Conservation (phyloP, 2,329 filamentous ascomycete species). For the Ustulina deusta region DNA sequence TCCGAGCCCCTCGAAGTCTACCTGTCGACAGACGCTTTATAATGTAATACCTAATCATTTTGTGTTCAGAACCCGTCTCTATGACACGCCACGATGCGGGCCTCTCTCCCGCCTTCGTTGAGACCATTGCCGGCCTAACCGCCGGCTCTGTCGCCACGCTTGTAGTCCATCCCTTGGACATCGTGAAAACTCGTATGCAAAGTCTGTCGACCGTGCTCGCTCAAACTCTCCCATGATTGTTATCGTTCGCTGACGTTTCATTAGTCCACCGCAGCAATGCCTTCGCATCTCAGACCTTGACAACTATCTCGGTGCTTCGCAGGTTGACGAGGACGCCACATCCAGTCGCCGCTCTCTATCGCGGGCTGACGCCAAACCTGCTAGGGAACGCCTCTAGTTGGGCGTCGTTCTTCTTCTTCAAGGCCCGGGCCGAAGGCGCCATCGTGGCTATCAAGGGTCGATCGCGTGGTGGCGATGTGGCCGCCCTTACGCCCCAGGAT, state of each 20-base stretch:
- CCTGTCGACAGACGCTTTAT: conserved; percentile 14
- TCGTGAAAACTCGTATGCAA: conserved; percentile 96
- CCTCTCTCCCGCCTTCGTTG: conserved; percentile 81
- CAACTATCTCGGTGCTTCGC: conserved; percentile 66
- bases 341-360: conserved; percentile 80
- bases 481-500: conserved; percentile 70
- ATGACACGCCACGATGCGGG: conserved; percentile 68
- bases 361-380: conserved; percentile 89
- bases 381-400: conserved; percentile 91
- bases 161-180: conserved; percentile 89
- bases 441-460: conserved; percentile 53
- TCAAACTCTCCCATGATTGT: not conserved
- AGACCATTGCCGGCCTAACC: conserved; percentile 89
- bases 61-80: conserved; percentile 45
- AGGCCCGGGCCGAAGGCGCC: conserved; percentile 65
- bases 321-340: conserved; percentile 62
- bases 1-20: not conserved
- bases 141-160: conserved; percentile 90
- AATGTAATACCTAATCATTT: conserved; percentile 27
- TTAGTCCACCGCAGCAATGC: conserved; percentile 63
- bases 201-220: conserved; percentile 62
- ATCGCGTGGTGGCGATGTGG: conserved; percentile 33
- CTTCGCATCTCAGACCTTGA: conserved; percentile 56
- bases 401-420: conserved; percentile 91
- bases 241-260: conserved; percentile 32